Base-by-base conservation (phyloP, 179 eudicot species). In the Silene vulgaris region DNA sequence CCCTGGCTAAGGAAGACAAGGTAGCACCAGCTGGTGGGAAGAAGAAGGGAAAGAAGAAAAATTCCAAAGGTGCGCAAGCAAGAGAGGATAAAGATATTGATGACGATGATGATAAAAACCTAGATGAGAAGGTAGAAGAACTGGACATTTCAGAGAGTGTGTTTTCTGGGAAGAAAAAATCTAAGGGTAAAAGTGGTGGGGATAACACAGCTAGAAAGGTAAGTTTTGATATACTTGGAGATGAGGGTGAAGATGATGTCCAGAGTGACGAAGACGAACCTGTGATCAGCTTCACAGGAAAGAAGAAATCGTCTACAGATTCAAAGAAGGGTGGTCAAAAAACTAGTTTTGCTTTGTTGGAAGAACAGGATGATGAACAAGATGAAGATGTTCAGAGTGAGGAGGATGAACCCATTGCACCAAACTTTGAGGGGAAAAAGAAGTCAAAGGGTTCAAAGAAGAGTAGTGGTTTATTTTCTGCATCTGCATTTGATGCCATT, bases 31-130 rank as follows among this genome's bases (percentile, higher is more conserved):
- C 69, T 65, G 88, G 79, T 61, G 90, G 90, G 43, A 91, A 88
- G 82, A 91, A 88, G 82, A 91, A 93, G 85, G 93, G 90, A 5
- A 90, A 87, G 84, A 93, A 91, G 76, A 89, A 88, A 0, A 80
- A 75, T 54, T 56, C 81, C 4, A 92, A 80, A 84, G 90, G 83
- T 77, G 64, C 57, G 4, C 82, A 69, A 43, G 19, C 1, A 1
- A 85, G 84, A 71, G 91, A 87, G 8, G 85, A 88, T 14, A 89
- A 83, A 1, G 96, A 84, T 12, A 29, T 11, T 45, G 72, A 35
- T 35, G 40, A 35, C 7, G 40, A 79, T 32, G 80, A 64, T 43
- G 82, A 64, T 76, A 77, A 40, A 69, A 56, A 73, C 50, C 17
- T 73, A 0, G 75, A 65, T 16, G 79, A 65, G 20, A 73, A 61